phyloP scores from a whole-genome alignment of 768 basidiomycete genomes.

The Phylloporus rhodoxanthus region DNA sequence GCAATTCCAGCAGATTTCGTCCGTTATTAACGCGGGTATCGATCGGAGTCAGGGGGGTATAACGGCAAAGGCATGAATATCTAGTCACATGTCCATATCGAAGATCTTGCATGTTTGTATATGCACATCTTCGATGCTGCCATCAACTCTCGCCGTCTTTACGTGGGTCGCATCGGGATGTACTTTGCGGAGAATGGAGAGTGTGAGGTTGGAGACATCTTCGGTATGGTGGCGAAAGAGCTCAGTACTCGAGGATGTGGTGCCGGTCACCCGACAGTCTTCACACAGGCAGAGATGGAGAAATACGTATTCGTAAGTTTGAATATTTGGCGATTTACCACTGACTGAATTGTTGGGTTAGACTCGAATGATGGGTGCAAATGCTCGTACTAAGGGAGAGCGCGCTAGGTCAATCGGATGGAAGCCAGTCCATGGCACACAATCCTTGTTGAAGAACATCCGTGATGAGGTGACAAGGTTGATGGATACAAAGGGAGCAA shows the following conservation, averaged over 20 bases:
- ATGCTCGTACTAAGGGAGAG: too few species aligned
- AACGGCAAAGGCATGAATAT: slow-evolving; percentile 50
- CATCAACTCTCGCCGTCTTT: slow-evolving; percentile 13
- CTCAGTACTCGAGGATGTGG: slow-evolving; percentile 22
- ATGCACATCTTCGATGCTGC: slow-evolving; percentile 37
- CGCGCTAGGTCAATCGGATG: too few species aligned
- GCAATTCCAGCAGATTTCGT: slow-evolving; percentile 49
- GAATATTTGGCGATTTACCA: too few species aligned
- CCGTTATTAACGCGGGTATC: slow-evolving; percentile 40
- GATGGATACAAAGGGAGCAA: too few species aligned
- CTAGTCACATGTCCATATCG: slow-evolving; percentile 57
- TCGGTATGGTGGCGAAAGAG: slow-evolving; percentile 35
- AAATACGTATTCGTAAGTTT: too few species aligned
- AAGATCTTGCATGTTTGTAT: slow-evolving; percentile 44
- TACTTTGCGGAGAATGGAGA: slow-evolving; percentile 53
- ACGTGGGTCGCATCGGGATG: slow-evolving; percentile 37
- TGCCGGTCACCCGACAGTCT: slow-evolving; percentile 33
- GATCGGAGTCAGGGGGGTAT: slow-evolving; percentile 46
- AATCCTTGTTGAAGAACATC: too few species aligned
- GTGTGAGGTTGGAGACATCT: slow-evolving; percentile 39
- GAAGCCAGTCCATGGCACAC: too few species aligned
- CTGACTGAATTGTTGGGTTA: too few species aligned
- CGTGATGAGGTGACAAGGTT: too few species aligned
- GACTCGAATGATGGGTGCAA: too few species aligned
- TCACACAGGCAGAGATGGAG: slow-evolving; percentile 29